Base-by-base conservation (phyloP, 139 green algal species). In the Yamagishiella unicocca region DNA sequence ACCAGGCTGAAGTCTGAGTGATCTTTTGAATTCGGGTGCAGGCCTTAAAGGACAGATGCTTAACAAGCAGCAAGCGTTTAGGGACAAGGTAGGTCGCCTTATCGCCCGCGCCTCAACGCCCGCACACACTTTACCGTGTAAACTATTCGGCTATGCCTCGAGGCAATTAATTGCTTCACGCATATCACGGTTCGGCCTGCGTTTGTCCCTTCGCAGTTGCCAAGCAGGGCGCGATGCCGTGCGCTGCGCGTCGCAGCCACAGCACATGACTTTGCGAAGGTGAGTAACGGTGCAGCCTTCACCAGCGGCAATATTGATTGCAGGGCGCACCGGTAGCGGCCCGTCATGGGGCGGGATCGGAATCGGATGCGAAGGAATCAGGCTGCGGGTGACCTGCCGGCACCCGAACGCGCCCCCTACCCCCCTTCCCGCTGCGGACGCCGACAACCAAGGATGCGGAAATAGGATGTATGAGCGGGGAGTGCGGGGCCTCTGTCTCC, bases 201-300 rank as follows among this genome's bases (percentile, higher is more conserved):
- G 21, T n/a, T 72, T 73, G 64, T 14, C 4, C 37, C 35, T 53
- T 35, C 42, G 29, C 73, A 85, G 61, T 42, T 62, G 17, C 61
- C 79, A 0, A 2, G 79, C n/a, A 61, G 58, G 2, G 79, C 79
- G n/a, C 79, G 61, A 10, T 64, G 79, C 79, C 61, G 62, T 12
- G 42, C 61, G 14, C 7, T 85, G 10, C 79, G 61, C 5, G 79
- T 75, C 17, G 17, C n/a, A 19, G 79, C 79, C 1, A 19, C 43
- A 0, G 79, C 67, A 2, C 79, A 85, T 62, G 79, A 75, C 79
- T 1, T 35, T 46, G n/a, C 79, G 17, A 85, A 85, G 79, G 79
- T 85, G 22, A 9, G 79, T 2, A n/a, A n/a, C n/a, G n/a, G n/a
- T n/a, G n/a, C n/a, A n/a, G n/a, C n/a, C n/a, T n/a, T n/a, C n/a